A percentile compares a stretch with the other conserved stretches of the same genome.
These are phyloP conservation scores for Agroathelia rolfsii DNA, from an alignment of 1,284 basidiomycete species.

Conservation along the genomic window DNA sequence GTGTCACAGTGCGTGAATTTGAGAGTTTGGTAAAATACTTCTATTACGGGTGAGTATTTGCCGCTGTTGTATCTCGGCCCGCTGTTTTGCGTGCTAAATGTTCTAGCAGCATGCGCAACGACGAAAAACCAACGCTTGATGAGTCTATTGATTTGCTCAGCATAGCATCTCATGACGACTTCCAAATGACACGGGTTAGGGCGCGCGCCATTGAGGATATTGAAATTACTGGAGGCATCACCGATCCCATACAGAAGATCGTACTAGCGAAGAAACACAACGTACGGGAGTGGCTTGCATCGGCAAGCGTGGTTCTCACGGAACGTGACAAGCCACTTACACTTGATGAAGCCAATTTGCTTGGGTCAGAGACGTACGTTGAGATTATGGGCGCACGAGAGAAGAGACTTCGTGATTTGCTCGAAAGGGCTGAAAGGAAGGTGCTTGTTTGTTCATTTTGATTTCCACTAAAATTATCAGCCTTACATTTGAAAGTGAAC, in stretches of 20 bases:
- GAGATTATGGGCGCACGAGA: conserved; percentile 19
- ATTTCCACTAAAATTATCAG: no score
- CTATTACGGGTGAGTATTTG: conserved; percentile 21
- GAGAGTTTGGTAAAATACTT: conserved; percentile 25
- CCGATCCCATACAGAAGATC: conserved; percentile 25
- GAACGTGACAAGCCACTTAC: conserved; percentile 22
- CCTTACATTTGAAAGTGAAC: no score
- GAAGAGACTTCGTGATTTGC: conserved; percentile 5
- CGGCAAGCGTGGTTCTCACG: conserved; percentile 29
- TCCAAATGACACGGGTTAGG: conserved; percentile 21
- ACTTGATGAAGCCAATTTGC: conserved; percentile 24
- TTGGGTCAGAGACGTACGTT: conserved; percentile 21
- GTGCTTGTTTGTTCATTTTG: conserved; percentile 3
- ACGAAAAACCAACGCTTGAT: conserved; percentile 15
- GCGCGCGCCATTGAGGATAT: conserved; percentile 22
- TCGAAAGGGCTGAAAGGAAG: conserved; percentile 5
- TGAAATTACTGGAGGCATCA: no score
- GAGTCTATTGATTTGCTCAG: conserved; percentile 27
- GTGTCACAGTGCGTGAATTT: conserved; percentile 20
- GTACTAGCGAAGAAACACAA: conserved; percentile 27
- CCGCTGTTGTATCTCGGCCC: not conserved
- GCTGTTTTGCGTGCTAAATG: no score
- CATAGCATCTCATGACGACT: conserved; percentile 25
- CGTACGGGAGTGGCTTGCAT: conserved; percentile 26
- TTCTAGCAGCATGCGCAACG: conserved; percentile 20